Conservation (phyloP, 2,329 filamentous ascomycete species). For the Capronia coronata region DNA sequence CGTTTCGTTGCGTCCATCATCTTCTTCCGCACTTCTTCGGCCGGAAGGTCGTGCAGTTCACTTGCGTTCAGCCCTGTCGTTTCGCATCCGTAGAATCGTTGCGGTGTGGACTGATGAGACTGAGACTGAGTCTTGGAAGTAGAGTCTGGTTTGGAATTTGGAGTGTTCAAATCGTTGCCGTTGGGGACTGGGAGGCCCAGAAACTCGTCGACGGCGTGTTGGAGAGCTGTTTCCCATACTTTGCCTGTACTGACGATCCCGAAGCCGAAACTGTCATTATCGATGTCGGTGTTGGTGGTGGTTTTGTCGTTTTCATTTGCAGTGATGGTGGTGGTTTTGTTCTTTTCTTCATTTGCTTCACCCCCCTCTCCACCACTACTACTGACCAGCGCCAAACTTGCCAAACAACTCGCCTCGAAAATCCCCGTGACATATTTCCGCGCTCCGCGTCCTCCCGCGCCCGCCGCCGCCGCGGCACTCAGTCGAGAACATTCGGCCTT, state of each 20-base stretch:
- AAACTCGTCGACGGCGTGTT: conserved; percentile 57
- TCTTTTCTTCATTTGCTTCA: not conserved
- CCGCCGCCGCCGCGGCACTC: conserved; percentile 7
- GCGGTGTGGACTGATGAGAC: too few relatives aligned
- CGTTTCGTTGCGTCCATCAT: conserved; percentile 64
- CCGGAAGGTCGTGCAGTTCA: conserved; percentile 66
- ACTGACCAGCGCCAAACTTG: conserved; percentile 52
- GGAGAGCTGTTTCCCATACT: conserved; percentile 72
- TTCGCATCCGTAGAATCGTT: conserved; percentile 68
- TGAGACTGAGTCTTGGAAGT: too few relatives aligned
- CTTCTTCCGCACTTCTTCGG: conserved; percentile 56
- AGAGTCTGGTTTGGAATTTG: too few relatives aligned
- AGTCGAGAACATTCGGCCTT: conserved; percentile 37
- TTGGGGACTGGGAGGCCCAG: conserved; percentile 40
- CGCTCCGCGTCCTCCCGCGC: conserved; percentile 16
- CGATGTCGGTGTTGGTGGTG: too few relatives aligned
- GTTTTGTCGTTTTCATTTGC: too few relatives aligned
- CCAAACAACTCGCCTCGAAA: conserved; percentile 72
- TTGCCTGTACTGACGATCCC: conserved; percentile 79
- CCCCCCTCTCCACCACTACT: not conserved
- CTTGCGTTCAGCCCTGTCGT: conserved; percentile 74
- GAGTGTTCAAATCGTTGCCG: conserved; percentile 22
- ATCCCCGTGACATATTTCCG: conserved; percentile 66
- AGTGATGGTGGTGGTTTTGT: too few relatives aligned
- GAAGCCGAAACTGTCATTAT: not conserved